Evolutionary conservation across 2,329 filamentous ascomycete species (phyloP).

Genomic region (Hymenoscyphus repandus): DNA sequence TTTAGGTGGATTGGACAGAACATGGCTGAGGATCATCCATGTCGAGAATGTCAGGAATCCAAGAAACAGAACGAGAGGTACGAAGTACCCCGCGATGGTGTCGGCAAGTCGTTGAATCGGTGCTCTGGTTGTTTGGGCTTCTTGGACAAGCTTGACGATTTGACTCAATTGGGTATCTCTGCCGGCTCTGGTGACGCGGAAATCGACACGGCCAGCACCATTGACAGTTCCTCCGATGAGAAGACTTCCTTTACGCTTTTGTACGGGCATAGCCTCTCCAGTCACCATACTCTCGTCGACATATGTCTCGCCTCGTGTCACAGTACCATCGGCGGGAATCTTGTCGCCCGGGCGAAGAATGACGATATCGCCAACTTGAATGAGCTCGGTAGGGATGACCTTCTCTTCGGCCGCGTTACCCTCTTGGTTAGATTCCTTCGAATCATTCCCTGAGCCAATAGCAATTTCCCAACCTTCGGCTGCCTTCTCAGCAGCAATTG

Average conservation of each 20-base stretch:
- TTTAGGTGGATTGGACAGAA: conserved; percentile 74
- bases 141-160: conserved; percentile 97
- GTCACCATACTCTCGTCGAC: conserved; percentile 99
- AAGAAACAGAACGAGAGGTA: conserved; percentile 80
- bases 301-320: conserved; percentile 87
- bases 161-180: conserved; percentile 96
- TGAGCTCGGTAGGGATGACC: conserved; percentile 85
- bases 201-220: conserved; percentile 83
- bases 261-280: conserved; percentile 90
- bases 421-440: conserved; percentile 39
- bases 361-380: conserved; percentile 90
- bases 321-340: conserved; percentile 84
- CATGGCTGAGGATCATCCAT: conserved; percentile 94
- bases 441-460: conserved; percentile 34
- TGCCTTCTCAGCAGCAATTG: conserved; percentile 86
- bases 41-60: conserved; percentile 78
- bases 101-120: conserved; percentile 94
- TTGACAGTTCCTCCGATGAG: conserved; percentile 96
- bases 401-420: conserved; percentile 72
- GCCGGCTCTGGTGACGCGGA: conserved; percentile 85
- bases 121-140: conserved; percentile 89
- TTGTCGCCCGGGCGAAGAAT: conserved; percentile 93
- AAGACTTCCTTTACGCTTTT: conserved; percentile 73
- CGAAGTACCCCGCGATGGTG: conserved; percentile 86
- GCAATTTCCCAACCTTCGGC: conserved; percentile 68